Percentiles rank a stretch among this genome's conserved stretches.
These are phyloP conservation scores for Syncephalis plumigaleata DNA, from an alignment of 371 early-diverging fungal species.

Conservation along the genomic window DNA sequence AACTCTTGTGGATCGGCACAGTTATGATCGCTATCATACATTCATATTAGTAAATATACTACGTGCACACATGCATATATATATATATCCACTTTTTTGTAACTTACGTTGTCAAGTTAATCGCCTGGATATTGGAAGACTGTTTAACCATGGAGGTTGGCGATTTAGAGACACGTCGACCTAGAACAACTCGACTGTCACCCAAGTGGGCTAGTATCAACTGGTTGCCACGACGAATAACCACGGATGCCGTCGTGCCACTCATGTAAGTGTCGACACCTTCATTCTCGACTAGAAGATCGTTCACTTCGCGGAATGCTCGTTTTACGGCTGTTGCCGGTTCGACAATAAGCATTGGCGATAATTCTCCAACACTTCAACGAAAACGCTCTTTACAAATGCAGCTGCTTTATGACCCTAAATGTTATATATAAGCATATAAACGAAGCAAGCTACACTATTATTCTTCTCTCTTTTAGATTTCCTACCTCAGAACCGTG, in stretches of 20 bases:
- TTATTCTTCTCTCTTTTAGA: too few species aligned
- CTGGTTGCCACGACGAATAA: not conserved
- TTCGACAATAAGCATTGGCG: not conserved
- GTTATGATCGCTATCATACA: not conserved
- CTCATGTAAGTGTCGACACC: not conserved
- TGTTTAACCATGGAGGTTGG: not conserved
- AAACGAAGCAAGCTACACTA: not conserved
- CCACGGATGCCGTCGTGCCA: not conserved
- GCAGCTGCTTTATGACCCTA: not conserved
- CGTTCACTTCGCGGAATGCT: not conserved
- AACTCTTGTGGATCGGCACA: not conserved
- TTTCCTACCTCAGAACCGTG: constrained; percentile 1
- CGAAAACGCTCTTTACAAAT: not conserved
- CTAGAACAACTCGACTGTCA: not conserved
- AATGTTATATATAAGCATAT: not conserved
- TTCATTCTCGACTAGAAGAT: not conserved
- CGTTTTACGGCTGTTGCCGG: not conserved
- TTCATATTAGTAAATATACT: not conserved
- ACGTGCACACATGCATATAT: not conserved
- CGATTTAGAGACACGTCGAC: too few species aligned
- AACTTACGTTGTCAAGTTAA: not conserved
- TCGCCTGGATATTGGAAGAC: not conserved
- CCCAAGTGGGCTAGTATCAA: not conserved
- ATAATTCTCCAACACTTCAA: not conserved
- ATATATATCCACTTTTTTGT: too few species aligned